A percentile compares a stretch with the other conserved stretches of the same genome.
Evolutionary conservation across 1,139 yeast genomes (phyloP).

Genomic region (Tardiomyces blankii): DNA sequence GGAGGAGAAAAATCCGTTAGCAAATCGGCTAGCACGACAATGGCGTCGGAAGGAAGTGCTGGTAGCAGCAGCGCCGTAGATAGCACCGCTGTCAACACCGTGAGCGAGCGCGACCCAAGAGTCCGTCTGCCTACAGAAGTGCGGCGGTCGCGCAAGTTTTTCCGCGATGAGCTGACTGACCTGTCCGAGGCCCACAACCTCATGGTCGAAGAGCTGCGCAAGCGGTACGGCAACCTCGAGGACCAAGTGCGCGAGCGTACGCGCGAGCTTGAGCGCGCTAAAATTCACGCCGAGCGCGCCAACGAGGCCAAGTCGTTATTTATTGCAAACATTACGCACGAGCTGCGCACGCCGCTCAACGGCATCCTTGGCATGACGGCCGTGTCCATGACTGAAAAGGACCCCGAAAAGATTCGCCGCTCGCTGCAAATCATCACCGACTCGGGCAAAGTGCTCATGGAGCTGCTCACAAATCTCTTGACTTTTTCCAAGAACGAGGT

Average conservation of each 20-base stretch:
- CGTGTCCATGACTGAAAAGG: slow-evolving; percentile 78
- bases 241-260: slow-evolving; percentile 86
- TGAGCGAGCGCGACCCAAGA: neutral
- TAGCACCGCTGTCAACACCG: neutral
- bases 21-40: too few species aligned
- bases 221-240: slow-evolving; percentile 75
- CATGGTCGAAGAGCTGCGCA: slow-evolving; percentile 80
- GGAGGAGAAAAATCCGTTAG: too few species aligned
- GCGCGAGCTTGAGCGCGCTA: slow-evolving; percentile 77
- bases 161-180: slow-evolving; percentile 80
- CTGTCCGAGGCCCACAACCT: slow-evolving; percentile 80
- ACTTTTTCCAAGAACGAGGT: slow-evolving; percentile 88
- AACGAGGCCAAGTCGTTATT: slow-evolving; percentile 91
- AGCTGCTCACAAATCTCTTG: slow-evolving; percentile 76
- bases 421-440: slow-evolving; percentile 68
- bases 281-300: slow-evolving; percentile 84
- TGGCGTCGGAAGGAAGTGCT: too few species aligned
- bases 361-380: slow-evolving; percentile 96
- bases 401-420: slow-evolving; percentile 51
- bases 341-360: slow-evolving; percentile 85
- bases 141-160: slow-evolving; percentile 23
- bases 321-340: slow-evolving; percentile 94
- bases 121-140: neutral
- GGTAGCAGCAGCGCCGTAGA: neutral
- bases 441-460: slow-evolving; percentile 78